Evolutionary conservation across 108 stramenopile genomes (phyloP), one percentile per base, ranked within the genome.

Genomic region (Epithemia pelagica): DNA sequence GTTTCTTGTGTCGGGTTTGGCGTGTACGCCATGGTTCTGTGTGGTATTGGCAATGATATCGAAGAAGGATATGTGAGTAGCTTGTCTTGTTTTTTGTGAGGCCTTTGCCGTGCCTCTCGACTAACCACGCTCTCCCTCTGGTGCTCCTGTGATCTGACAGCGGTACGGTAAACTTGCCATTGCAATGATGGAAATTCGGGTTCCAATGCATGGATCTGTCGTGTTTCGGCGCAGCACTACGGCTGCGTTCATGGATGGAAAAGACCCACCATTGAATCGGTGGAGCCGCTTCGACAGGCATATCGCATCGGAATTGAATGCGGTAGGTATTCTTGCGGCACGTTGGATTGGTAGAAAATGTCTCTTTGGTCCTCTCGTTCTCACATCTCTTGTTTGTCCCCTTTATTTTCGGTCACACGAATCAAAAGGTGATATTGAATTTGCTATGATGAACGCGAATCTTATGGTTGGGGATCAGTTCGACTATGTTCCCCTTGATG

Each of bases 21-120:
- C 30, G 62, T 59, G 15, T 80, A 69, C 59, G 82, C 78, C 0
- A 30, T 79, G 33, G 68, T 76, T 82, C 77, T 57, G 25, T 30
- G 26, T n/a, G 30, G 46, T 27, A 19, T 23, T 52, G 60, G 69
- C 7, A 53, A n/a, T 27, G 75, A 77, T 31, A 46, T 67, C 51
- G 76, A 81, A 52, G 80, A 80, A 52, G 80, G 80, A 24, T 68
- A n/a, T n/a, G n/a, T n/a, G n/a, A n/a, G n/a, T n/a, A n/a, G n/a
- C n/a, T n/a, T n/a, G n/a, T n/a, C n/a, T n/a, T n/a, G n/a, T n/a
- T n/a, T n/a, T n/a, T n/a, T n/a, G n/a, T n/a, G n/a, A n/a, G n/a
- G n/a, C n/a, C n/a, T n/a, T n/a, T n/a, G n/a, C n/a, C n/a, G n/a
- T n/a, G n/a, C n/a, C n/a, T n/a, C n/a, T n/a, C n/a, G n/a, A n/a